Base-by-base conservation (phyloP, 768 basidiomycete genomes). In the Rhodotorula graminis region DNA sequence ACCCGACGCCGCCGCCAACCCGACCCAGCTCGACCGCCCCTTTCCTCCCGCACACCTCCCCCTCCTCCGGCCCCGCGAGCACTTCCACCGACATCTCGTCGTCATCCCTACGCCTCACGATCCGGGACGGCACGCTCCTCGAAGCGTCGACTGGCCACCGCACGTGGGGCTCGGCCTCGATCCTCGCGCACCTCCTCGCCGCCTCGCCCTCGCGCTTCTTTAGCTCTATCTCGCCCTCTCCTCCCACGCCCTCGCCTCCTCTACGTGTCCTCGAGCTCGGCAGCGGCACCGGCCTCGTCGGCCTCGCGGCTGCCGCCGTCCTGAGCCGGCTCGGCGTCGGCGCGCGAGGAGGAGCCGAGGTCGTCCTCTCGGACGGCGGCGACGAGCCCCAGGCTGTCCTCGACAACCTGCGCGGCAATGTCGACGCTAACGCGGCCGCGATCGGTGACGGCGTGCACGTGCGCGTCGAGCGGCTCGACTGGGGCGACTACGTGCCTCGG, bases 211-310 rank as follows among this genome's bases (percentile, higher is more conserved):
- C 33, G 2, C 8, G 50, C 23, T 57, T 68, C 67, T 62, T 62
- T 23, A 60, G 61, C 50, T 8, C 47, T 8, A 1, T 23, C 31
- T 4, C n/a, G 29, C 0, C 42, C 2, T 44, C 49, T 12, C 67
- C 73, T 21, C 86, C 5, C 82, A 86, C 6, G 78, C 2, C 40
- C 40, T 2, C 50, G 3, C 50, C 47, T 2, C 67, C 73, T 19
- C 64, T 86, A 3, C 82, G 86, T 5, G 77, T 92, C 21, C 84
- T 93, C 56, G 90, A 93, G 80, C 84, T 93, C n/a, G 91, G 91
- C 11, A 89, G 90, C 0, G 91, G 91, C 7, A 93, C 91, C 0
- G 91, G 91, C 9, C 82, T 92, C 66, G 84, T 92, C n/a, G 90
- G 90, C 74, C 88, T 93, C 73, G 83, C 86, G 19, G 82, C 84